phyloP scores from a whole-genome alignment of 495 filamentous ascomycete species.

The Filosporella fistucella region DNA sequence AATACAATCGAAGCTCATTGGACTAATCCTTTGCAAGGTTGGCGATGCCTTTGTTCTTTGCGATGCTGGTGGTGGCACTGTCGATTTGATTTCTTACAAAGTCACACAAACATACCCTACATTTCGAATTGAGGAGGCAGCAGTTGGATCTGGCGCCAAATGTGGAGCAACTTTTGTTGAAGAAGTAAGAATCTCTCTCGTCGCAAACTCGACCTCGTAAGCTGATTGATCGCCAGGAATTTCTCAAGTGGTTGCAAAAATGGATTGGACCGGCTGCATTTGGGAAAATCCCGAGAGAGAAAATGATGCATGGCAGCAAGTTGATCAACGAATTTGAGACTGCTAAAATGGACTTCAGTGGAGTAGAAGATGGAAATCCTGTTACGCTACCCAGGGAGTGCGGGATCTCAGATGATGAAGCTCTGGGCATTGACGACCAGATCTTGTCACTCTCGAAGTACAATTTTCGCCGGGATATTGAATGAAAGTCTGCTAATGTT shows the following conservation, averaged over 20 bases:
- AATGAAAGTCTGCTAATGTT: neutral
- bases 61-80: constrained; percentile 38
- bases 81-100: constrained; percentile 19
- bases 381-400: neutral
- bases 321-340: neutral
- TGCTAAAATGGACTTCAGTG: neutral
- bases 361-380: neutral
- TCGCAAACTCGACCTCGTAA: too few relatives aligned
- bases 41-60: constrained; percentile 41
- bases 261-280: neutral
- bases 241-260: neutral
- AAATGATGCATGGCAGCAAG: neutral
- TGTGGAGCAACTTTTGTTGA: neutral
- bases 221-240: too few relatives aligned
- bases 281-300: neutral
- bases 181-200: too few relatives aligned
- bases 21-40: too few relatives aligned
- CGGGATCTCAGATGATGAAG: neutral
- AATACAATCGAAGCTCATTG: constrained; percentile 14
- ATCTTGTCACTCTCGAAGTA: too few relatives aligned
- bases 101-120: neutral
- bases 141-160: neutral
- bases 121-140: neutral
- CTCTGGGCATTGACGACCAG: neutral
- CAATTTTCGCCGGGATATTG: too few relatives aligned